Evolutionary conservation across 2,329 filamentous ascomycete species (phyloP).

Genomic region (Diplocarpon rosae): DNA sequence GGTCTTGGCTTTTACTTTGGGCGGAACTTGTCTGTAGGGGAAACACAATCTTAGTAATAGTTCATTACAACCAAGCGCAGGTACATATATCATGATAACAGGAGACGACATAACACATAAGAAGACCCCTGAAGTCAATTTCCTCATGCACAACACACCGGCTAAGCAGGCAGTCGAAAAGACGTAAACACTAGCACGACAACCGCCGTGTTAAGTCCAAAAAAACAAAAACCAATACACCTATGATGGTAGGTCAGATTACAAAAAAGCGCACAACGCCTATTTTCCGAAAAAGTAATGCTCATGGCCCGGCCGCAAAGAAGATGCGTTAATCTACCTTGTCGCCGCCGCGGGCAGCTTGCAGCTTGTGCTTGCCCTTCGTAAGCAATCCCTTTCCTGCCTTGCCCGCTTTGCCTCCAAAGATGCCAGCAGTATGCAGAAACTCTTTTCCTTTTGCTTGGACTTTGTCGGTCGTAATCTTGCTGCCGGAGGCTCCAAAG

Average conservation of each 20-base stretch:
- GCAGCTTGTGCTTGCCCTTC: slow-evolving; percentile 79
- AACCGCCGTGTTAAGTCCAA: slow-evolving; percentile 22
- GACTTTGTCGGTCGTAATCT: slow-evolving; percentile 28
- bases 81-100: slow-evolving; percentile 15
- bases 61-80: slow-evolving; percentile 18
- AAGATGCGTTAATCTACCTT: slow-evolving; percentile 69
- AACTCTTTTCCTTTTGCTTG: slow-evolving; percentile 75
- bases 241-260: too few species aligned
- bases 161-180: slow-evolving; percentile 24
- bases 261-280: too few species aligned
- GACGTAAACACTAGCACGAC: slow-evolving; percentile 12
- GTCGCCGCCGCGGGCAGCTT: slow-evolving; percentile 49
- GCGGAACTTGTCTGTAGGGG: slow-evolving; percentile 29
- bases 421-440: slow-evolving; percentile 66
- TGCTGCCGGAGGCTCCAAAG: slow-evolving; percentile 18
- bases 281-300: slow-evolving; percentile 20
- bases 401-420: slow-evolving; percentile 59
- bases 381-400: slow-evolving; percentile 85
- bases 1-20: too few species aligned
- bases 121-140: slow-evolving; percentile 18
- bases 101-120: slow-evolving; percentile 19
- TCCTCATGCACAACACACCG: slow-evolving; percentile 27
- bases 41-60: slow-evolving; percentile 23
- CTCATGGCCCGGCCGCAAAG: slow-evolving; percentile 26
- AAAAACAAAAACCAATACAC: not conserved